Conservation (phyloP, 441 rosid species). For the Hura crepitans region DNA sequence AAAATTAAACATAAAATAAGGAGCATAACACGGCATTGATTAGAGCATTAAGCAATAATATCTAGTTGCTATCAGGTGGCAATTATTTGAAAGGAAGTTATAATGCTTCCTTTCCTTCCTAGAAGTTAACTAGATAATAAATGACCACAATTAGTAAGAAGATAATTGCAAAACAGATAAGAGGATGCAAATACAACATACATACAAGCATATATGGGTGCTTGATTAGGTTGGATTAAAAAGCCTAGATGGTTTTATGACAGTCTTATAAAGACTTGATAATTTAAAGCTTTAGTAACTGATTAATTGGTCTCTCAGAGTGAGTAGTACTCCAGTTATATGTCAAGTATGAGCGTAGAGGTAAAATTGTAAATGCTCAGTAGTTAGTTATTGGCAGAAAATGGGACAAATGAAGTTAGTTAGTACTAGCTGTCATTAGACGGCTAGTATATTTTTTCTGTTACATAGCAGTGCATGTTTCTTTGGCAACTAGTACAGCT, state of each 20-base stretch:
- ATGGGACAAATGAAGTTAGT: too few species aligned
- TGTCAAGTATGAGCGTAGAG: too few species aligned
- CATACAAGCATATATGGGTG: background rate
- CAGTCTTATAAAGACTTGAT: background rate
- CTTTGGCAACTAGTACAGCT: too few species aligned
- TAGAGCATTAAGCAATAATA: background rate
- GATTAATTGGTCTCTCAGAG: background rate
- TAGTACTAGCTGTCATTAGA: too few species aligned
- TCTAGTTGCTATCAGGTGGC: background rate
- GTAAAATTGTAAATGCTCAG: too few species aligned
- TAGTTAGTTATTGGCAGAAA: too few species aligned
- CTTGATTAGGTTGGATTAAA: background rate
- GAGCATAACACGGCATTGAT: background rate
- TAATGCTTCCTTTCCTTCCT: background rate
- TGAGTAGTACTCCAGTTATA: background rate
- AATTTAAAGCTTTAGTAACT: background rate
- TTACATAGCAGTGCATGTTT: too few species aligned
- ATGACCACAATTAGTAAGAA: background rate
- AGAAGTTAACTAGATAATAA: background rate
- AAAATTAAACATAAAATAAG: background rate
- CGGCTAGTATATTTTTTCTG: too few species aligned
- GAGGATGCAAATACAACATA: background rate
- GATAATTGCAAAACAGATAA: background rate
- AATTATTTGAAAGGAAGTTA: background rate
- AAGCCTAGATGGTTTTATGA: background rate